These are phyloP conservation scores for Oryza officinalis DNA, from an alignment of 176 grass and related monocot genomes.

Conservation along the genomic window DNA sequence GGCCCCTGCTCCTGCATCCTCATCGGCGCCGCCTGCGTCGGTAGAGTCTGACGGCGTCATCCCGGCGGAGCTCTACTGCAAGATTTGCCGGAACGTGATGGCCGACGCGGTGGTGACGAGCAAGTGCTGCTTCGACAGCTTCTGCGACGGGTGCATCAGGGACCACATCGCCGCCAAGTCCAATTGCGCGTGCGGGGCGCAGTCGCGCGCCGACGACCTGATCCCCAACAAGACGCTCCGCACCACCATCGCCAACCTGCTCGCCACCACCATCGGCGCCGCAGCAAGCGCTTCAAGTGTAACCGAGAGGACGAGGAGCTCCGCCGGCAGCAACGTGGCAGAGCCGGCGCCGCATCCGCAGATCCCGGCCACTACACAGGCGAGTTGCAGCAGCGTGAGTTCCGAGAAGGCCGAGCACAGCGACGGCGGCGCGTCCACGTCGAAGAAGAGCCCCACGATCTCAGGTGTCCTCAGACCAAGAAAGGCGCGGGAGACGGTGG, in stretches of 20 bases:
- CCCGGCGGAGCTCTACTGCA: slow-evolving; percentile 35
- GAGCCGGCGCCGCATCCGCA: not conserved
- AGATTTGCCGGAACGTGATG: slow-evolving; percentile 35
- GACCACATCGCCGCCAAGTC: not conserved
- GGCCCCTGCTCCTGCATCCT: not conserved
- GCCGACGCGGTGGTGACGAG: slow-evolving; percentile 11
- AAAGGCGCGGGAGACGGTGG: not conserved
- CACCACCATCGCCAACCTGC: slow-evolving; percentile 11
- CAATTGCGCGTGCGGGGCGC: slow-evolving; percentile 29
- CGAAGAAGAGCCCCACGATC: not conserved
- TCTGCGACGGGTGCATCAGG: slow-evolving; percentile 38
- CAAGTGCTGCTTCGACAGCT: slow-evolving; percentile 45
- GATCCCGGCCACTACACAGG: not conserved
- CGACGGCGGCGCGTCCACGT: not conserved
- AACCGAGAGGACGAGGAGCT: slow-evolving; percentile 9
- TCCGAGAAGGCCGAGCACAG: not conserved
- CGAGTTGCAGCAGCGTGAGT: not conserved
- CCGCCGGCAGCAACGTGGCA: not conserved
- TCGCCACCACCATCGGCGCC: not conserved
- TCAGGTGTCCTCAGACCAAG: not conserved
- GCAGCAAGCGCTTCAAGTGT: not conserved
- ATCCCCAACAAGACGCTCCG: slow-evolving; percentile 34
- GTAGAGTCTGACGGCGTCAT: not conserved
- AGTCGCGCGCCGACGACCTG: slow-evolving; percentile 10
- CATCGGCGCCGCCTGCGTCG: not conserved